Evolutionary conservation across 345 rosid species (phyloP), one percentile per base, ranked within the genome.

Genomic region (Cochlearia excelsa): DNA sequence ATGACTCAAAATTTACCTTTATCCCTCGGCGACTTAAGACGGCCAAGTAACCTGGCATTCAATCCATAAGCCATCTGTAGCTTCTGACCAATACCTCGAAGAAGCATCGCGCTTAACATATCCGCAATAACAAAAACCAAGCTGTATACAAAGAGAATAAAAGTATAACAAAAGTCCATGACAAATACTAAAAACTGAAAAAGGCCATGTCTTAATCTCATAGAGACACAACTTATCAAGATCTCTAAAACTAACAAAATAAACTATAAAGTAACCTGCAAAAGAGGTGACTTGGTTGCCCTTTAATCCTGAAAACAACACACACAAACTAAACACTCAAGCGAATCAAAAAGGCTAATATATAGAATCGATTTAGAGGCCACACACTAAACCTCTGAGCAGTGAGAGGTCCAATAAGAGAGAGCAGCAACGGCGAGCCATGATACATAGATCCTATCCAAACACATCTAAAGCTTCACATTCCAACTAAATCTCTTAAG

Each of bases 381-480:
- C 6, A 0, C 5, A 38, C n/a, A 16, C 23, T 16, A 54, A 44
- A 87, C 99, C 97, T 84, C 61, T 74, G 77, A 67, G 78, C 82
- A 9, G 89, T 74, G 31, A 89, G 88, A 40, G 94, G 97, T 37
- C 99, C 99, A 6, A 93, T 78, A 63, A 89, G 43, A 1, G 85
- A 81, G 68, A 87, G 86, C 39, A 93, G 70, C 77, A 89, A 74
- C 30, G 99, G 95, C 5, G 99, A 89, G 65, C 92, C 97, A 60
- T 89, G 99, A 74, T 87, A 89, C 94, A 93, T 93, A 49, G 97
- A 89, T 76, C 99, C 99, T 93, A 69, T 62, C 5, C 57, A 61
- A 45, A 27, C 42, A 37, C 9, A 59, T 27, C 59, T 51, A 9
- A 6, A 37, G 28, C 4, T 34, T 50, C 53, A 61, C 16, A 1